A percentile compares a stretch with the other conserved stretches of the same genome.
These are phyloP conservation scores for Amylostereum chailletii DNA, from an alignment of 1,284 basidiomycete species.

Conservation along the genomic window DNA sequence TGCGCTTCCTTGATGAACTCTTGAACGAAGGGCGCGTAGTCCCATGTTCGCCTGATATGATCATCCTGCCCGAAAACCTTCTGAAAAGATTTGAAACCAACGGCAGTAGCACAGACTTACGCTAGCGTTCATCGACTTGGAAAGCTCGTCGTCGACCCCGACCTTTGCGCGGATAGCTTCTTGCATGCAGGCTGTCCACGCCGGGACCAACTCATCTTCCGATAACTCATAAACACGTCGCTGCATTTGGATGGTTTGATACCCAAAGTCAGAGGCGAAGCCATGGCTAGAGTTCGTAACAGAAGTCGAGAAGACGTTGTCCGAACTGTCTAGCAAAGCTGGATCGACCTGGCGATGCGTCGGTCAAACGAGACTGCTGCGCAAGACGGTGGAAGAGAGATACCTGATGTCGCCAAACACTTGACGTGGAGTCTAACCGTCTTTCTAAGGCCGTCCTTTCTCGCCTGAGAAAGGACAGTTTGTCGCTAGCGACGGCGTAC, in stretches of 20 bases:
- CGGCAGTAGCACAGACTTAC: slow-evolving; percentile 24
- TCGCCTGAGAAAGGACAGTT: slow-evolving; percentile 41
- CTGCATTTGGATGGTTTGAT: slow-evolving; percentile 32
- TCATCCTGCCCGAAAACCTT: slow-evolving; percentile 32
- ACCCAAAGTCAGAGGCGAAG: slow-evolving; percentile 37
- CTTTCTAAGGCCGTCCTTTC: slow-evolving; percentile 38
- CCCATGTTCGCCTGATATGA: slow-evolving; percentile 45
- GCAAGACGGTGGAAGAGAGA: slow-evolving; percentile 4
- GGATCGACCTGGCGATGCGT: slow-evolving; percentile 26
- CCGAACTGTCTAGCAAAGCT: slow-evolving; percentile 21
- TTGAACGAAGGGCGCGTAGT: slow-evolving; percentile 52
- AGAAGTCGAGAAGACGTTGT: slow-evolving; percentile 25
- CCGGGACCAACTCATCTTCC: slow-evolving; percentile 22
- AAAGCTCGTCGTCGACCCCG: slow-evolving; percentile 42
- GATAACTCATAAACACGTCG: slow-evolving; percentile 37
- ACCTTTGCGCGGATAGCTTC: slow-evolving; percentile 33
- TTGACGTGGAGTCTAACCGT: slow-evolving; percentile 25
- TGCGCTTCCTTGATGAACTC: slow-evolving; percentile 37
- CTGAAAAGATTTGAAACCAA: slow-evolving; percentile 1
- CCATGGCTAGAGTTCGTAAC: slow-evolving; percentile 18
- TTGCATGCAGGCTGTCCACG: slow-evolving; percentile 40
- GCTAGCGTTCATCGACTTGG: slow-evolving; percentile 32
- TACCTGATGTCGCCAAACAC: slow-evolving; percentile 33
- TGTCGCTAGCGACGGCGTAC: slow-evolving; percentile 41
- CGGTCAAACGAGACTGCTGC: not conserved